Conservation (phyloP, 179 eudicot species). For the Corrigiola litoralis region DNA sequence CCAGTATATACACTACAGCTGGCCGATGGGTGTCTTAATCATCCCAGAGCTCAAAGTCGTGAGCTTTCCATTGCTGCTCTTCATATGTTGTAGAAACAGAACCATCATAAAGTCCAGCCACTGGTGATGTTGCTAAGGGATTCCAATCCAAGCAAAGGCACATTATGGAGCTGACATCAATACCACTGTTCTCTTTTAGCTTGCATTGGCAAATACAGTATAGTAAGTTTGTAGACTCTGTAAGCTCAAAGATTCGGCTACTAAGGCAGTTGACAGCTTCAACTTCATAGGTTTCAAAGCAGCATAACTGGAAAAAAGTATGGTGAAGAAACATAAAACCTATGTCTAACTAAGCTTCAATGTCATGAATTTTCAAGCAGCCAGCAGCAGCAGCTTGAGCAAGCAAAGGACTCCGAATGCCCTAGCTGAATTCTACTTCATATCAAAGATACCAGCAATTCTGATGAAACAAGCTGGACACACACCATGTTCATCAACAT, state of each 20-base stretch:
- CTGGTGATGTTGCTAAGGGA: constrained; percentile 56
- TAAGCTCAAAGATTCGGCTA: too few relatives aligned
- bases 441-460: constrained; percentile 80
- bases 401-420: constrained; percentile 42
- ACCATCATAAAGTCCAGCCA: constrained; percentile 81
- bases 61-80: constrained; percentile 80
- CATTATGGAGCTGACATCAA: constrained; percentile 79
- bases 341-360: constrained; percentile 28
- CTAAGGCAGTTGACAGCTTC: too few relatives aligned
- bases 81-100: constrained; percentile 62
- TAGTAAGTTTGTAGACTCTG: too few relatives aligned
- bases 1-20: constrained; percentile 74
- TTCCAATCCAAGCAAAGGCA: constrained; percentile 93
- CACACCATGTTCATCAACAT: constrained; percentile 34
- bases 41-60: constrained; percentile 91
- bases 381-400: constrained; percentile 98
- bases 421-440: constrained; percentile 65
- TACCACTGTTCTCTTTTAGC: constrained; percentile 40
- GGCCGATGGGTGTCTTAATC: constrained; percentile 81
- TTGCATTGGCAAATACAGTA: constrained; percentile 33
- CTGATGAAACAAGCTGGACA: constrained; percentile 45
- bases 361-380: constrained; percentile 45
- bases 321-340: constrained; percentile 29
- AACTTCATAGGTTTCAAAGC: too few relatives aligned
- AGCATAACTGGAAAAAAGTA: neutral